phyloP scores from a whole-genome alignment of 371 early-diverging fungal genomes.

The Apophysomyces variabilis region DNA sequence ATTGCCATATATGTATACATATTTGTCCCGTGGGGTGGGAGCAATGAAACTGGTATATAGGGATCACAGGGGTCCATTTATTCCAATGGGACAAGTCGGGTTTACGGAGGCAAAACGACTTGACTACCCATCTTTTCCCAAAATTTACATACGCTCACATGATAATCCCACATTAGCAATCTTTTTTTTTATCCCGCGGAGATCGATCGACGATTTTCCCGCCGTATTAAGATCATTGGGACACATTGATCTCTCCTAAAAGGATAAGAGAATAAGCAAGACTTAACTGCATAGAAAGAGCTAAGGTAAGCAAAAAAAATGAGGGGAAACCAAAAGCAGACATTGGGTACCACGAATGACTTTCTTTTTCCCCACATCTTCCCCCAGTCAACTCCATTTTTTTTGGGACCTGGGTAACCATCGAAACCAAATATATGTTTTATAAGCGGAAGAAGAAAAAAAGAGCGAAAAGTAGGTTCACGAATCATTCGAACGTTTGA shows the following conservation, averaged over 20 bases:
- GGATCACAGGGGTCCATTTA: neutral
- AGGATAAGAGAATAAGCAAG: too few species aligned
- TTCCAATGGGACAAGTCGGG: neutral
- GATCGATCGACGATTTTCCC: conserved; percentile 9
- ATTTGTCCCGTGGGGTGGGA: neutral
- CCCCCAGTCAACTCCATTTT: too few species aligned
- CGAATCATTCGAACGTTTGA: neutral
- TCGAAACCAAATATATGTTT: too few species aligned
- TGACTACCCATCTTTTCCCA: neutral
- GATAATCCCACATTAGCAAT: neutral
- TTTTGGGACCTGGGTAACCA: too few species aligned
- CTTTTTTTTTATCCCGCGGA: conserved; percentile 1
- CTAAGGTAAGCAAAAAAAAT: too few species aligned
- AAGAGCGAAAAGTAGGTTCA: too few species aligned
- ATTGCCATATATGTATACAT: conserved; percentile 8
- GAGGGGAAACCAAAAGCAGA: too few species aligned
- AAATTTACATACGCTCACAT: neutral
- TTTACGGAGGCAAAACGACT: neutral
- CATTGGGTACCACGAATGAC: too few species aligned
- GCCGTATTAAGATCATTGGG: neutral
- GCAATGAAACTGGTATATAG: neutral
- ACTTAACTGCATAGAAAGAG: too few species aligned
- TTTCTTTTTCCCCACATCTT: too few species aligned
- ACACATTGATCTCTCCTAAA: too few species aligned
- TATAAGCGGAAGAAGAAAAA: too few species aligned